Percentiles rank a stretch among this genome's conserved stretches.
Evolutionary conservation across 352 stramenopile species (phyloP).

Genomic region (Phytophthora melonis): DNA sequence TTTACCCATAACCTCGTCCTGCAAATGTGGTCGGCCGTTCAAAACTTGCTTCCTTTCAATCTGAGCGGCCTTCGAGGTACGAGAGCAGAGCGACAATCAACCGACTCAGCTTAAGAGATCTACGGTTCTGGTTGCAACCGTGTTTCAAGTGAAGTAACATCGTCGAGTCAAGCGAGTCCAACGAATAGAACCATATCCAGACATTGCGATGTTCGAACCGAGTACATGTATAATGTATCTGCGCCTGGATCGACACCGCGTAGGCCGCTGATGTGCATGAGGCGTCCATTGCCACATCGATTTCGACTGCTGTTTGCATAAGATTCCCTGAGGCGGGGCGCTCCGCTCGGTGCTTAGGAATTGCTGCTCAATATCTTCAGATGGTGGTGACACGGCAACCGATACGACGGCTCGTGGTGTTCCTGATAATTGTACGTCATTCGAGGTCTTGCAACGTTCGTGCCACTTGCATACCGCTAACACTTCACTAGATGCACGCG

Average conservation of each 20-base stretch:
- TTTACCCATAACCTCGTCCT: no score
- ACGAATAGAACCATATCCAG: neutral
- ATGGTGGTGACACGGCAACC: neutral
- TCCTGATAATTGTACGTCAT: neutral
- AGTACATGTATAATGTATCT: neutral
- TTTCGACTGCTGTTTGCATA: neutral
- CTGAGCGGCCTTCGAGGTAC: neutral
- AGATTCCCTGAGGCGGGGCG: constrained; percentile 8
- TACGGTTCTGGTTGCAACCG: neutral
- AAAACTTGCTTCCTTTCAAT: neutral
- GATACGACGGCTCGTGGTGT: neutral
- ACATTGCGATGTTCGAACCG: neutral
- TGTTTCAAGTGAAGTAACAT: neutral
- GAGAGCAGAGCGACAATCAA: neutral
- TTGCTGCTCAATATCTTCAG: constrained; percentile 5
- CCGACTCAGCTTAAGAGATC: neutral
- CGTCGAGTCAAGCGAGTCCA: neutral
- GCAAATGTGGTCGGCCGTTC: neutral
- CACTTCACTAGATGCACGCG: constrained; percentile 6
- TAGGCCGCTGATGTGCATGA: neutral
- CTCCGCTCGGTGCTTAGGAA: neutral
- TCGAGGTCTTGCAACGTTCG: neutral
- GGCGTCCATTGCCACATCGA: neutral
- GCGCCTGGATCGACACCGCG: neutral
- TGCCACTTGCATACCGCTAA: neutral